Evolutionary conservation across 2,329 filamentous ascomycete genomes (phyloP).

Genomic region (Colletotrichum incanum): DNA sequence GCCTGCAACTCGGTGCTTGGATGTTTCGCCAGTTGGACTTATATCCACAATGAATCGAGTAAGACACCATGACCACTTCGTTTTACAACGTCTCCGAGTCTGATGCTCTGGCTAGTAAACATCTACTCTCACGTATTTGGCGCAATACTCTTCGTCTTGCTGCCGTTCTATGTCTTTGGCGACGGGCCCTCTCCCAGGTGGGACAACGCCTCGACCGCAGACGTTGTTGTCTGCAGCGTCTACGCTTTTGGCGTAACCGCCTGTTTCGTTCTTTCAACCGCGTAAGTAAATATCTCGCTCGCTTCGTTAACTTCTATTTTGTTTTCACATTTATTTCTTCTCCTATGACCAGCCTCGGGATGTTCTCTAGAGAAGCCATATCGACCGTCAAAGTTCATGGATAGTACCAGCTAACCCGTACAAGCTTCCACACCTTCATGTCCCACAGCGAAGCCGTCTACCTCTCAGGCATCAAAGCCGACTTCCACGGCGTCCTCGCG

Average conservation of each 20-base stretch:
- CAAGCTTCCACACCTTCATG: conserved; percentile 70
- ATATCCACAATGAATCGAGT: conserved; percentile 37
- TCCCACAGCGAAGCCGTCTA: conserved; percentile 67
- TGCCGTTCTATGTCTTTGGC: conserved; percentile 56
- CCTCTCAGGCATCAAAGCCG: conserved; percentile 69
- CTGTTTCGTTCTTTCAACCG: conserved; percentile 63
- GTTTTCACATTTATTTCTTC: not conserved
- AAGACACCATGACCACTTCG: not conserved
- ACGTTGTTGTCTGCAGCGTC: conserved; percentile 59
- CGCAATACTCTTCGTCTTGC: conserved; percentile 55
- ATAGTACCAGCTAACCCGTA: not conserved
- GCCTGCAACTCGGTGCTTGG: conserved; percentile 19
- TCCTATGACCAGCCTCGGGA: no score
- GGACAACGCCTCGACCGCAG: conserved; percentile 52
- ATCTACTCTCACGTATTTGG: conserved; percentile 63
- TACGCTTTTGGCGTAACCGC: conserved; percentile 62
- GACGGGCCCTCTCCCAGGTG: conserved; percentile 55
- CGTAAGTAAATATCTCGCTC: conserved; percentile 48
- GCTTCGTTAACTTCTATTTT: not conserved
- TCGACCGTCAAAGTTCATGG: not conserved
- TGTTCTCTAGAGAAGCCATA: not conserved
- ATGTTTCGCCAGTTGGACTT: conserved; percentile 27
- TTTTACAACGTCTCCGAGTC: not conserved
- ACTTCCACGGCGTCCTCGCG: conserved; percentile 74
- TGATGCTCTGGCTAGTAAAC: conserved; percentile 54